Base-by-base conservation (phyloP, 192 early-diverging fungal species). In the Entomortierella beljakovae region DNA sequence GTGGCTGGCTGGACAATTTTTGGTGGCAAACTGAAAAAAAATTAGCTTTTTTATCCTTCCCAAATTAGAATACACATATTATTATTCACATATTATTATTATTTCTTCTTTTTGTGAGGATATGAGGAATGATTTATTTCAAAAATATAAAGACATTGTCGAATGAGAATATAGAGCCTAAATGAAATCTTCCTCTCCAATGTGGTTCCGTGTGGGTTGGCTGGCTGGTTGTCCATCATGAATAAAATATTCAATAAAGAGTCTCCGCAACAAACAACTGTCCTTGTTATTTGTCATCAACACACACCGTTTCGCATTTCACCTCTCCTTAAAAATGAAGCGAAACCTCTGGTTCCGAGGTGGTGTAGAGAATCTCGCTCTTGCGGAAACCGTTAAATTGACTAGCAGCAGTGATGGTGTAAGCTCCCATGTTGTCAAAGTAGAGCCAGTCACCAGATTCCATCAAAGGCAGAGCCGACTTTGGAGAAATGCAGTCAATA, bases 371-470 rank as follows among this genome's bases (percentile, higher is more conserved):
- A 28, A 99, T 72, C 52, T 89, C 85, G 71, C 91, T 92, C 81
- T 91, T 92, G 34, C 87, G 86, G 88, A 99, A 99, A 16, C 94
- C 93, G 69, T 95, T 95, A 81, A 95, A 95, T 68, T 92, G 90
- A 61, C 88, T 89, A 18, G 91, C 95, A 6, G 98, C 97, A 71
- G 90, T 90, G 55, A 94, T 87, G 64, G 97, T 99, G 82, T 99
- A 99, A 1, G 98, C 97, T 31, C 98, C 98, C 98, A 99, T 99
- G 80, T 91, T 83, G 53, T 95, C 90, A 80, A 94, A 98, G 70
- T 91, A 90, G 42, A 99, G 80, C 98, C 98, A 99, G 85, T 99
- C 97, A 46, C 97, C 98, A 54, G 95, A 86, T 50, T 94, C 86
- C 80, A 99, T 84, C 79, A 93, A 88, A 13, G 96, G 96, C 61